Conservation (phyloP, 2,329 filamentous ascomycete species). For the Colletotrichum sp. region DNA sequence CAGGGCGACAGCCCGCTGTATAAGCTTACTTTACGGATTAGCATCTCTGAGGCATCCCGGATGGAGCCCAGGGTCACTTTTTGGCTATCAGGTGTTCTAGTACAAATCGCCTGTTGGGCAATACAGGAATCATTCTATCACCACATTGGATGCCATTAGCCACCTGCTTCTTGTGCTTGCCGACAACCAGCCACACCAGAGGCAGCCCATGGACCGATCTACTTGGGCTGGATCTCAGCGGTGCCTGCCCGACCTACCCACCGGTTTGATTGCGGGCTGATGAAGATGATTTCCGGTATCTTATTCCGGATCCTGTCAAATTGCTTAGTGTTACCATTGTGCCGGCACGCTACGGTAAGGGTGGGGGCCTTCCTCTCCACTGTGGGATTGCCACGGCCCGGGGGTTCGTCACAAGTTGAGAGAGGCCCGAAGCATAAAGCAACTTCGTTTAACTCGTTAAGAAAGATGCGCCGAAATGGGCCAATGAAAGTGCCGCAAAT, state of each 20-base stretch:
- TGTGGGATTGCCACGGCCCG: background rate
- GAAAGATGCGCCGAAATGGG: background rate
- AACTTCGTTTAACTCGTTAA: background rate
- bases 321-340: slow-evolving; percentile 13
- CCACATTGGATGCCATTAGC: background rate
- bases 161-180: background rate
- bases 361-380: background rate
- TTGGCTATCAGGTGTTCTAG: background rate
- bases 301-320: background rate
- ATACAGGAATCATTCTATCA: background rate
- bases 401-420: background rate
- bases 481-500: background rate
- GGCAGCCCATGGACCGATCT: background rate
- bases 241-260: background rate
- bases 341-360: background rate
- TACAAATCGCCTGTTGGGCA: slow-evolving; percentile 1
- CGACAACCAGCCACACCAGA: background rate
- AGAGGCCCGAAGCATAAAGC: background rate
- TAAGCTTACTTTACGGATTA: slow-evolving; percentile 7
- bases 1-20: slow-evolving; percentile 10
- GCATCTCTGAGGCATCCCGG: background rate
- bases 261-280: slow-evolving; percentile 7
- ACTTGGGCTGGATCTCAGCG: background rate
- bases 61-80: background rate
- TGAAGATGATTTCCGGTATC: background rate